These are phyloP conservation scores for Ilyonectria sp. DNA, from an alignment of 2,329 filamentous ascomycete species.

Conservation along the genomic window DNA sequence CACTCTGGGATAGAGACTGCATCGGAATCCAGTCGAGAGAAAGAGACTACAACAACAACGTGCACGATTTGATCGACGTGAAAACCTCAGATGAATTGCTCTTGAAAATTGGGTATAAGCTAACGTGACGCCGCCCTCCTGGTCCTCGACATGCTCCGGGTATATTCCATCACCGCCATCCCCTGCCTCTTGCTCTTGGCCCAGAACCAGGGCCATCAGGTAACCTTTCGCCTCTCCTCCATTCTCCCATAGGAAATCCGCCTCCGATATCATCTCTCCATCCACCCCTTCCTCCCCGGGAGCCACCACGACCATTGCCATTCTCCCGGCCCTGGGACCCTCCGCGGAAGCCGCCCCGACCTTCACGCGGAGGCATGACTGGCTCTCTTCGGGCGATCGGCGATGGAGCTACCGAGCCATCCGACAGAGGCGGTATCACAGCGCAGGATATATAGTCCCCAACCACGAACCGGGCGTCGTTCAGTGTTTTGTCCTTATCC, in stretches of 20 bases:
- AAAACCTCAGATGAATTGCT: constrained; percentile 17
- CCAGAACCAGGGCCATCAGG: constrained; percentile 63
- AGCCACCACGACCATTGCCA: constrained; percentile 52
- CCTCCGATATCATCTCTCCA: constrained; percentile 57
- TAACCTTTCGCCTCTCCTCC: constrained; percentile 76
- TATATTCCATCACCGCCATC: constrained; percentile 47
- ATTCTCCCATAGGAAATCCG: constrained; percentile 69
- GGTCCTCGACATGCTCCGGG: neutral
- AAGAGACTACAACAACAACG: constrained; percentile 27
- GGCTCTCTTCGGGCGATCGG: constrained; percentile 54
- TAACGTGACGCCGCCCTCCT: constrained; percentile 34
- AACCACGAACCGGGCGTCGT: constrained; percentile 85
- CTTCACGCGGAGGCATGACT: constrained; percentile 36
- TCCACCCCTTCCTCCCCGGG: constrained; percentile 55
- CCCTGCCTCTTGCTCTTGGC: constrained; percentile 47
- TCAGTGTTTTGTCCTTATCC: constrained; percentile 80
- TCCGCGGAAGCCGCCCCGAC: constrained; percentile 44
- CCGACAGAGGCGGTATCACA: constrained; percentile 80
- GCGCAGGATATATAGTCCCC: constrained; percentile 92
- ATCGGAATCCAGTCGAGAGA: constrained; percentile 39
- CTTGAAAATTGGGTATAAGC: constrained; percentile 49
- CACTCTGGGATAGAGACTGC: constrained; percentile 49
- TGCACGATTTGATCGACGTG: constrained; percentile 23
- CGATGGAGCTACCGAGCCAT: constrained; percentile 81
- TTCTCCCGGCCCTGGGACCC: constrained; percentile 46